A percentile compares a stretch with the other conserved stretches of the same genome.
Conservation (phyloP, 305 asterid genomes). For the Fraxinus xanthoxyloides region DNA sequence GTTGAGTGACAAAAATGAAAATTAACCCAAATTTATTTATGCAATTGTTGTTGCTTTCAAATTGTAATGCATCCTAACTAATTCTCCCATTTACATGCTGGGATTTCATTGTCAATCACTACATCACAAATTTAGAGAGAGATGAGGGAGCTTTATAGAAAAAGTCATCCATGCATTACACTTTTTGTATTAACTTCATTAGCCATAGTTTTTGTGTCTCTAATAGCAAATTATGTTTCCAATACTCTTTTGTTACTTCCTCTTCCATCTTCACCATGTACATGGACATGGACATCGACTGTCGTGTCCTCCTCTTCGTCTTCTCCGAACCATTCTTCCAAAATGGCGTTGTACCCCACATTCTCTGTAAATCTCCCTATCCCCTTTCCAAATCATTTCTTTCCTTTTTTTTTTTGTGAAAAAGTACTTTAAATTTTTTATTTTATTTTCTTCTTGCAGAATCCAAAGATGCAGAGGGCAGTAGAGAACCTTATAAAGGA, state of each 20-base stretch:
- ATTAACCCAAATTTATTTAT: neutral
- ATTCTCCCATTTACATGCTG: neutral
- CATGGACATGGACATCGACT: constrained; percentile 26
- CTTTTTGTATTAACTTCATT: constrained; percentile 27
- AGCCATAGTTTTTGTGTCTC: constrained; percentile 22
- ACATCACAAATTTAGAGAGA: constrained; percentile 3
- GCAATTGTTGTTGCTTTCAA: neutral
- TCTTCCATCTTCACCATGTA: constrained; percentile 31
- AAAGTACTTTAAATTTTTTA: neutral
- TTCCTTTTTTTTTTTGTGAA: neutral
- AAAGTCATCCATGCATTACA: constrained; percentile 27
- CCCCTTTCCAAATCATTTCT: neutral
- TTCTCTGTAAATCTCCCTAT: constrained; percentile 37
- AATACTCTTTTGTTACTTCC: constrained; percentile 26
- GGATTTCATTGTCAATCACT: neutral
- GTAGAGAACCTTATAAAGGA: constrained; percentile 39
- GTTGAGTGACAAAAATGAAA: neutral
- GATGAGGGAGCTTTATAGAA: constrained; percentile 19
- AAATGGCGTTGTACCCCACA: constrained; percentile 42
- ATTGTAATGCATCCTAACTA: neutral
- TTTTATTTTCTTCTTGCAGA: constrained; percentile 24
- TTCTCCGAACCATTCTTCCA: neutral
- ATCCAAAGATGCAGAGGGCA: constrained; percentile 47
- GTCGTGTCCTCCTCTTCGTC: constrained; percentile 5
- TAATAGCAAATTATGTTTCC: constrained; percentile 24